Conservation (phyloP, 257 asterid genomes). For the Solanum acaule region DNA sequence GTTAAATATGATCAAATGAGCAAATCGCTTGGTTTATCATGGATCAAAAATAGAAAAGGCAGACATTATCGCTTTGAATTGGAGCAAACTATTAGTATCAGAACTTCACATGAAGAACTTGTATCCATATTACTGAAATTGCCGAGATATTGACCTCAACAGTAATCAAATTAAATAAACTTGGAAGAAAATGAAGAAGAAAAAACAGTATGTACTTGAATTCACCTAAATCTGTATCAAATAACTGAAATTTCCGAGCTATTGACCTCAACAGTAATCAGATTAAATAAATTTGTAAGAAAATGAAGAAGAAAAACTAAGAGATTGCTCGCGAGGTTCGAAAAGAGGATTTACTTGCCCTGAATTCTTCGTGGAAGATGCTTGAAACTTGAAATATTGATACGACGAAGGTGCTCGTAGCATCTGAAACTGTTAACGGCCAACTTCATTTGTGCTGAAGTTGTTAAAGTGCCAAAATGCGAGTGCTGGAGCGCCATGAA, state of each 20-base stretch:
- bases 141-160: not conserved
- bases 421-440: slow-evolving; percentile 5
- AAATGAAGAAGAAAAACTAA: not conserved
- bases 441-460: not conserved
- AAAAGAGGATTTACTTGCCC: slow-evolving; percentile 6
- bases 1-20: not conserved
- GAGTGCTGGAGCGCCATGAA: not conserved
- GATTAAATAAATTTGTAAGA: not conserved
- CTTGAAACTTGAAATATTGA: slow-evolving; percentile 12
- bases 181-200: not conserved
- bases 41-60: not conserved
- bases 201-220: too few relatives aligned
- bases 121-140: not conserved
- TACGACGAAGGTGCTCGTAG: slow-evolving; percentile 8
- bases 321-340: not conserved
- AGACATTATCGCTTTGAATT: not conserved
- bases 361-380: slow-evolving; percentile 10
- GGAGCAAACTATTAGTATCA: not conserved
- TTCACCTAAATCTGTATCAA: not conserved
- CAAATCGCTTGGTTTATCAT: not conserved
- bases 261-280: not conserved
- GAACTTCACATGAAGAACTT: not conserved
- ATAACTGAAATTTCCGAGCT: not conserved
- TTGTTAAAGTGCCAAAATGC: not conserved
- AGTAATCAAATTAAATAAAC: not conserved